Evolutionary conservation across 306 rosid species (phyloP), one percentile per base, ranked within the genome.

Genomic region (Sphenostylis stenocarpa): DNA sequence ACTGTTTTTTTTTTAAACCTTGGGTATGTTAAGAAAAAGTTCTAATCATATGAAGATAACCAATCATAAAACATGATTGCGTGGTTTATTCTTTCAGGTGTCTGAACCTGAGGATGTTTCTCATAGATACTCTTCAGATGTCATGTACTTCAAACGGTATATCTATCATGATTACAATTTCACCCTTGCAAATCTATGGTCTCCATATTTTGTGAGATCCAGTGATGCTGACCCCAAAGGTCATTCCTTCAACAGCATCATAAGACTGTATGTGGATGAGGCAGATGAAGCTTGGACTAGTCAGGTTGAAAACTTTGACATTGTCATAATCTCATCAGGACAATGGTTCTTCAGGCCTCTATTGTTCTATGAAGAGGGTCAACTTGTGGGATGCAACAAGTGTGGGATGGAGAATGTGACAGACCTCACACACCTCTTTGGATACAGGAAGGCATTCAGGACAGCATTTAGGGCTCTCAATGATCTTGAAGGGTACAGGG

Each of bases 321-420:
- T 87, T 15, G 91, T 96, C 15, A 80, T 96, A 11, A 72, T 96
- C 84, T 92, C 98, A 47, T 90, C 89, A 4, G 99, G 98, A 17
- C 97, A 92, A 10, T 96, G 99, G 99, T 96, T 96, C 84, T 92
- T 92, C 20, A 80, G 96, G 26, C 93, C 94, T 0, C 53, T 82
- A 8, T 31, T 89, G 33, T 78, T 74, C 79, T 77, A 89, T 20
- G 94, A 92, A 71, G 86, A 89, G 7, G 86, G 82, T 14, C 67
- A 38, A 7, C 79, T 86, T 13, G 72, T 87, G 5, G 98, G 97
- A 67, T 92, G 99, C 75, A 70, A 83, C 84, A 66, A 12, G 34
- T 96, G 98, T 81, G 79, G 77, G 1, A 63, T 20, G 15, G 76
- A 67, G 19, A 89, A 89, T 62, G 62, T 87, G 70, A 80, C 87